Conservation (phyloP, 371 early-diverging fungal genomes). For the Apophysomyces elegans region DNA sequence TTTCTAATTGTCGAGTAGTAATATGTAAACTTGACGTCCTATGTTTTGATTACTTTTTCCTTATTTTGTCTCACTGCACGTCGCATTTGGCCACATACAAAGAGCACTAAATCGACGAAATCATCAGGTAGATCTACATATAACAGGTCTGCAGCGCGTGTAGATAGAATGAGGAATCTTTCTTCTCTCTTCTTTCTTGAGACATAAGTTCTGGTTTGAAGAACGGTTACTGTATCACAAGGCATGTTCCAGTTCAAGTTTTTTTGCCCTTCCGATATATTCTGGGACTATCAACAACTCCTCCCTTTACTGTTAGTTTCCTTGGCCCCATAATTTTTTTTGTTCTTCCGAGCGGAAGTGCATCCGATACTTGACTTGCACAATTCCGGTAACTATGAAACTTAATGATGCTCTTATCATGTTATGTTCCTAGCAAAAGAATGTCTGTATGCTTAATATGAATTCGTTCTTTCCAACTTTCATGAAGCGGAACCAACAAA, state of each 20-base stretch:
- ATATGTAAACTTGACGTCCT: background rate
- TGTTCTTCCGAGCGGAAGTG: background rate
- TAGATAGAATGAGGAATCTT: too few relatives aligned
- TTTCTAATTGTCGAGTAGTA: too few relatives aligned
- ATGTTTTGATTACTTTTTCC: constrained; percentile 7
- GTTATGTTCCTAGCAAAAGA: background rate
- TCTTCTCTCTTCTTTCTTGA: too few relatives aligned
- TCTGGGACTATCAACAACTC: background rate
- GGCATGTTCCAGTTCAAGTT: background rate
- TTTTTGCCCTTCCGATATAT: background rate
- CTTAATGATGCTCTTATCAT: background rate
- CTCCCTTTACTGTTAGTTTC: background rate
- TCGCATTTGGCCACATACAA: constrained; percentile 1
- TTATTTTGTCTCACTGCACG: constrained; percentile 2
- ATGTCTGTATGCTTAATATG: too few relatives aligned
- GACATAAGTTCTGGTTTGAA: background rate
- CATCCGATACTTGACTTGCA: background rate
- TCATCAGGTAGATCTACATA: background rate
- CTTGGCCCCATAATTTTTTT: background rate
- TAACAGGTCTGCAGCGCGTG: background rate
- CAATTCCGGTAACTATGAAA: background rate
- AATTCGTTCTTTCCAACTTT: background rate
- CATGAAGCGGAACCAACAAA: constrained; percentile 3
- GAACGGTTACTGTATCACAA: background rate
- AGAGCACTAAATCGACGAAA: constrained; percentile 1